These are phyloP conservation scores for Akanthomyces muscarius DNA, from an alignment of 2,329 filamentous ascomycete species.

Conservation along the genomic window DNA sequence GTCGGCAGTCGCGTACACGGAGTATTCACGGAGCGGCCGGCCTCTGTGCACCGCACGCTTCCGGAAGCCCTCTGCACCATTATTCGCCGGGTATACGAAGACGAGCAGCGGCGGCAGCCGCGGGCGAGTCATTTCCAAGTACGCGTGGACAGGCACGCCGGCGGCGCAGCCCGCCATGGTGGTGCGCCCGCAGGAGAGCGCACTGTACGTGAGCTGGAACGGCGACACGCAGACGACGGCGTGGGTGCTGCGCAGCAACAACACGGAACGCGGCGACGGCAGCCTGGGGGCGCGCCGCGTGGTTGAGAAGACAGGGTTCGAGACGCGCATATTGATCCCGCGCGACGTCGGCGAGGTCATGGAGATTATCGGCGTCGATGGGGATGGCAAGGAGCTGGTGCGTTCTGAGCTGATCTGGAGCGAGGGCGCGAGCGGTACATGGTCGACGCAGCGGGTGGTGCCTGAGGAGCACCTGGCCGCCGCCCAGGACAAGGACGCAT, in stretches of 20 bases:
- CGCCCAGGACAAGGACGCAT: background rate
- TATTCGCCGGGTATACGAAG: background rate
- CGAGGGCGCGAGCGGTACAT: slow-evolving; percentile 1
- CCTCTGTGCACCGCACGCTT: slow-evolving; percentile 45
- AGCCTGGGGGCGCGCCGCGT: slow-evolving; percentile 16
- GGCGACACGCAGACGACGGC: slow-evolving; percentile 43
- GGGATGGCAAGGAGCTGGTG: slow-evolving; percentile 25
- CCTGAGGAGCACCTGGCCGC: background rate
- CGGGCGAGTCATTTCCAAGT: slow-evolving; percentile 47
- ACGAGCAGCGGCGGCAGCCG: slow-evolving; percentile 24
- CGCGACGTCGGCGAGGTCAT: slow-evolving; percentile 20
- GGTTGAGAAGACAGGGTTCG: slow-evolving; percentile 21
- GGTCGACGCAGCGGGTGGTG: slow-evolving; percentile 2
- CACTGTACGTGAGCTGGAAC: slow-evolving; percentile 51
- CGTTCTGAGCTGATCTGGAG: slow-evolving; percentile 7
- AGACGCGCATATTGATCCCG: slow-evolving; percentile 23
- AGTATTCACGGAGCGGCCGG: slow-evolving; percentile 40
- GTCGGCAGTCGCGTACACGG: slow-evolving; percentile 36
- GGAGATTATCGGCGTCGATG: slow-evolving; percentile 23
- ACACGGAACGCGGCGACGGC: slow-evolving; percentile 7
- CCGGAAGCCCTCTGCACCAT: background rate
- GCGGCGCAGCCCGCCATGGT: slow-evolving; percentile 30
- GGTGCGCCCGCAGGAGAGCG: slow-evolving; percentile 19
- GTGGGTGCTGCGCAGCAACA: slow-evolving; percentile 38
- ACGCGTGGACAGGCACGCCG: slow-evolving; percentile 46